Conservation (phyloP, 345 rosid genomes). For the Xanthoceras sorbifolium region DNA sequence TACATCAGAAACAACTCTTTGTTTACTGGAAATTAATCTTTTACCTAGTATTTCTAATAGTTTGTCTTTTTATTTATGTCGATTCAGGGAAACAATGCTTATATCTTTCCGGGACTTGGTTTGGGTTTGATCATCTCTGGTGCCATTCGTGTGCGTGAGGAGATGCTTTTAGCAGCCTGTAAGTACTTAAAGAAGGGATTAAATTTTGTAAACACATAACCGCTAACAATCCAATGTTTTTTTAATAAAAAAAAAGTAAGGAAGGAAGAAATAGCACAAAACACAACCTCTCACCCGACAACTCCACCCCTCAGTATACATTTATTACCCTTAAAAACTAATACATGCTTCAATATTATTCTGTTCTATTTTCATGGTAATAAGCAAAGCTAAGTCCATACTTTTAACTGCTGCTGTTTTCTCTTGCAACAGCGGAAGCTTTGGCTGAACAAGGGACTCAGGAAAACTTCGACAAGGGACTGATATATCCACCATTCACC, state of each 20-base stretch:
- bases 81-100: constrained; percentile 93
- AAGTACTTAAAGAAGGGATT: constrained; percentile 38
- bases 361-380: neutral
- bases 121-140: constrained; percentile 91
- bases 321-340: neutral
- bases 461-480: constrained; percentile 67
- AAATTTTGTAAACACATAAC: neutral
- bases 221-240: neutral
- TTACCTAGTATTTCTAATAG: neutral
- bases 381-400: neutral
- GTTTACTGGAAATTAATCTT: neutral
- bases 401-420: neutral
- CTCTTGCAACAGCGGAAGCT: constrained; percentile 72
- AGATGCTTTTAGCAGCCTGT: constrained; percentile 99
- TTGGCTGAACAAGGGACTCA: constrained; percentile 77
- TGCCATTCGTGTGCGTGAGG: constrained; percentile 86
- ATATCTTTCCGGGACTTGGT: constrained; percentile 93
- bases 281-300: neutral
- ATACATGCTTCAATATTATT: neutral
- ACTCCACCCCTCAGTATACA: neutral
- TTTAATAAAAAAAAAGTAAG: too few species aligned
- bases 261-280: too few species aligned
- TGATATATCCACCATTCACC: constrained; percentile 91
- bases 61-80: neutral
- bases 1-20: constrained; percentile 6